Evolutionary conservation across 1,284 basidiomycete genomes (phyloP).

Genomic region (Ceratobasidium sp.): DNA sequence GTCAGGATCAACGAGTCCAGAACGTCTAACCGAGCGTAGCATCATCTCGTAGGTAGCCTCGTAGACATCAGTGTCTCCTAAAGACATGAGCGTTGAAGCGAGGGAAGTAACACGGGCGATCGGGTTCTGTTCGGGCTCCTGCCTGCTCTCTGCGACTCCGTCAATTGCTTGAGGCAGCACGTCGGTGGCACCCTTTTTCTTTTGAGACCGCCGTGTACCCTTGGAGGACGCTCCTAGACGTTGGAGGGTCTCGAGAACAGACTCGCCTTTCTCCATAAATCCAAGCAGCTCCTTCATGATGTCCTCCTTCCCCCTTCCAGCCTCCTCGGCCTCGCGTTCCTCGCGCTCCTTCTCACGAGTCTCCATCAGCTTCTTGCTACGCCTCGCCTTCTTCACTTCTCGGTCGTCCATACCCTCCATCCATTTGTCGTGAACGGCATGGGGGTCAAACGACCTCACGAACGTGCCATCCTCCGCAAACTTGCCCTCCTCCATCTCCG

Average conservation of each 20-base stretch:
- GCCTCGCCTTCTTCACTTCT: conserved; percentile 86
- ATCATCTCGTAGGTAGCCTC: conserved; percentile 86
- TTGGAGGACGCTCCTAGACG: conserved; percentile 72
- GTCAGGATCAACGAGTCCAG: conserved; percentile 73
- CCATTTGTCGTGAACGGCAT: conserved; percentile 95
- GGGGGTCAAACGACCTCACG: conserved; percentile 87
- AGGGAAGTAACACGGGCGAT: conserved; percentile 85
- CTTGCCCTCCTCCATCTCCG: conserved; percentile 97
- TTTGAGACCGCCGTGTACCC: conserved; percentile 30
- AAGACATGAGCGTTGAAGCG: conserved; percentile 83
- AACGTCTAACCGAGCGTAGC: conserved; percentile 76
- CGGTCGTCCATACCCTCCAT: conserved; percentile 89
- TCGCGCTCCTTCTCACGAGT: conserved; percentile 77
- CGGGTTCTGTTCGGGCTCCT: conserved; percentile 61
- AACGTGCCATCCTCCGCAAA: conserved; percentile 95
- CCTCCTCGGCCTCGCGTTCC: conserved; percentile 74
- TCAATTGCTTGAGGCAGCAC: conserved; percentile 57
- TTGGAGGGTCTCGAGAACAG: conserved; percentile 89
- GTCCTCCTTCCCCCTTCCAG: conserved; percentile 71
- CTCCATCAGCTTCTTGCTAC: conserved; percentile 75
- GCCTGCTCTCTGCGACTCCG: conserved; percentile 55
- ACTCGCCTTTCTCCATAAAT: conserved; percentile 89
- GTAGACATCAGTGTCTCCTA: conserved; percentile 86
- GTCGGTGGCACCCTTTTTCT: conserved; percentile 58
- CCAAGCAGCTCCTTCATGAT: conserved; percentile 78